These are phyloP conservation scores for Aspergillus sclerotioniger DNA, from an alignment of 495 filamentous ascomycete genomes.

Conservation along the genomic window DNA sequence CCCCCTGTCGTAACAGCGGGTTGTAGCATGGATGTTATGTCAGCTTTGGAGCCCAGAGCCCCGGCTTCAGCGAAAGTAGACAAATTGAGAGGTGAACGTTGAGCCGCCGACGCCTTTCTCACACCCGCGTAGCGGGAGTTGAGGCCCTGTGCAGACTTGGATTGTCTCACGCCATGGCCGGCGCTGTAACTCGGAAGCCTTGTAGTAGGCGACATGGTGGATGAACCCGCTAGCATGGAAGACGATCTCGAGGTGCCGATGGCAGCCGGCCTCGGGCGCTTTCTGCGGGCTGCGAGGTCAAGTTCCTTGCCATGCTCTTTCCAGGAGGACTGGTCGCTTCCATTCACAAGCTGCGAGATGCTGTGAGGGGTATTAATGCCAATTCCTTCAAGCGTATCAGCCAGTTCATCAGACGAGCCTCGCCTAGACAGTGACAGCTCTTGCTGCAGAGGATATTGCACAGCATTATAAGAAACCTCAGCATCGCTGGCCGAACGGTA, in stretches of 20 bases:
- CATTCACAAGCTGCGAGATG: constrained; percentile 27
- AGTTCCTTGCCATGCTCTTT: constrained; percentile 45
- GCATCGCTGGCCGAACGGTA: constrained; percentile 27
- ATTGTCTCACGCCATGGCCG: constrained; percentile 46
- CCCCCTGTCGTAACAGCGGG: constrained; percentile 39
- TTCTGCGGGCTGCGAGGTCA: constrained; percentile 54
- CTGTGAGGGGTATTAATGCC: constrained; percentile 35
- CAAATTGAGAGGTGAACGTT: constrained; percentile 54
- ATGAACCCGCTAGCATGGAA: constrained; percentile 35
- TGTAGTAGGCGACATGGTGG: constrained; percentile 43
- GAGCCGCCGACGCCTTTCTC: constrained; percentile 47
- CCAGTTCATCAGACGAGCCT: constrained; percentile 43
- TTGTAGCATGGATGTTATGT: constrained; percentile 36
- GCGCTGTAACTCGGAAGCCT: constrained; percentile 36
- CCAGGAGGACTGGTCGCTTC: constrained; percentile 31
- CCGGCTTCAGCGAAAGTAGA: constrained; percentile 48
- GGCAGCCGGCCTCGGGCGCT: constrained; percentile 52
- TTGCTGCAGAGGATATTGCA: constrained; percentile 39
- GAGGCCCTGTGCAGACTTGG: constrained; percentile 51
- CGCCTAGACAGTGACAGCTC: constrained; percentile 35
- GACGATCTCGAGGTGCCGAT: constrained; percentile 46
- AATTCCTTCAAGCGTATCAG: constrained; percentile 38
- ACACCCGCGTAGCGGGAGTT: constrained; percentile 52
- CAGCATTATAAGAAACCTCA: constrained; percentile 29
- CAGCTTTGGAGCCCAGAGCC: constrained; percentile 38